A percentile compares a stretch with the other conserved stretches of the same genome.
phyloP scores from a whole-genome alignment of 257 asterid species.

The Salvia splendens region DNA sequence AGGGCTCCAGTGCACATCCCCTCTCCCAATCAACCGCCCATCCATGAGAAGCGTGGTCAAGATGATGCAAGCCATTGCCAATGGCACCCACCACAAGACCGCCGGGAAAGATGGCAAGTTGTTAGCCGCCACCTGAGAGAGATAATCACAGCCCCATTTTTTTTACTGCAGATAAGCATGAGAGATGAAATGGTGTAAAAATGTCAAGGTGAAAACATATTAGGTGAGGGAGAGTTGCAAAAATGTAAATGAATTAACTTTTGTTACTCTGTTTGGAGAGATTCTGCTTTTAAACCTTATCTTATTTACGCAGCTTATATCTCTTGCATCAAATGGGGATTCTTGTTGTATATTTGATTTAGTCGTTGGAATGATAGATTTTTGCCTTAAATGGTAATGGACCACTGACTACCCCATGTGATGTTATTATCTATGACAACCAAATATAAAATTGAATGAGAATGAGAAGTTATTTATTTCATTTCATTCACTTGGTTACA shows the following conservation, averaged over 20 bases:
- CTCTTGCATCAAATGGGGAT: conserved; percentile 28
- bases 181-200: background rate
- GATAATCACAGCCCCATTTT: conserved; percentile 50
- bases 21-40: conserved; percentile 90
- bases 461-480: too few species aligned
- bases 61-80: conserved; percentile 75
- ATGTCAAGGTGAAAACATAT: background rate
- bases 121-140: conserved; percentile 50
- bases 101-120: conserved; percentile 69
- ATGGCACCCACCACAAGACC: conserved; percentile 38
- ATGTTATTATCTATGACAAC: too few species aligned
- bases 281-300: conserved; percentile 31
- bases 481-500: too few species aligned
- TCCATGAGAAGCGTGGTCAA: conserved; percentile 93
- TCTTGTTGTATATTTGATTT: conserved; percentile 1
- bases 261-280: conserved; percentile 28
- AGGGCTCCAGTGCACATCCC: conserved; percentile 94
- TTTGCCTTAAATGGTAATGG: conserved; percentile 26
- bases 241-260: conserved; percentile 51
- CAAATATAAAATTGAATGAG: too few species aligned
- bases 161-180: conserved; percentile 14
- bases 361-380: conserved; percentile 34
- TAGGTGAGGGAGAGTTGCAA: conserved; percentile 25
- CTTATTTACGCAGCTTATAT: conserved; percentile 29
- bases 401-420: background rate